A percentile compares a stretch with the other conserved stretches of the same genome.
phyloP scores from a whole-genome alignment of 1,284 basidiomycete species.

The Fomes fomentarius region DNA sequence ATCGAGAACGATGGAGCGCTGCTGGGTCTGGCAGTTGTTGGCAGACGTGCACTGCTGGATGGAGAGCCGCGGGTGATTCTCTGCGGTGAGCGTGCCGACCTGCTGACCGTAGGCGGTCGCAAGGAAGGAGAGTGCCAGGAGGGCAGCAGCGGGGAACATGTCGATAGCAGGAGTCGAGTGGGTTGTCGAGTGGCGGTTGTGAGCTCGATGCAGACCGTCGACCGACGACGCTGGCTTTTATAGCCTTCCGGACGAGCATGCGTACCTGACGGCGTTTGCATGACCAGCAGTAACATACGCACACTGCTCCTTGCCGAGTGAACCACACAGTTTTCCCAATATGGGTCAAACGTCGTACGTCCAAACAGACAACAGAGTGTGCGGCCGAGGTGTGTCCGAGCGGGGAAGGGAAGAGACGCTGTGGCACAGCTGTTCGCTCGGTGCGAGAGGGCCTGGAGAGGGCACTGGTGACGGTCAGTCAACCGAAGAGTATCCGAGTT shows the following conservation, averaged over 20 bases:
- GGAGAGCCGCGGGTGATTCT: conserved; percentile 38
- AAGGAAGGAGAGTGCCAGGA: conserved; percentile 31
- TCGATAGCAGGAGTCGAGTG: conserved; percentile 10
- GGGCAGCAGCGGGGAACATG: conserved; percentile 33
- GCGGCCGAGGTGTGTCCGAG: conserved; percentile 16
- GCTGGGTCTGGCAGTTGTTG: conserved; percentile 25
- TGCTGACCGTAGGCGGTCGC: conserved; percentile 36
- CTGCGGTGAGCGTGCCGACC: conserved; percentile 37
- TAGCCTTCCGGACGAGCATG: conserved; percentile 1
- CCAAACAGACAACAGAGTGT: conserved; percentile 2
- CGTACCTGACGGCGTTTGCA: neutral
- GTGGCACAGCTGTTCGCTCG: neutral
- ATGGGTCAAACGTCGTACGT: conserved; percentile 3
- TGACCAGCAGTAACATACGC: neutral
- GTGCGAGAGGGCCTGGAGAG: no score
- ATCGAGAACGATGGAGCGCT: conserved; percentile 37
- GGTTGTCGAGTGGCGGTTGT: conserved; percentile 19
- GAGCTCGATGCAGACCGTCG: conserved; percentile 20
- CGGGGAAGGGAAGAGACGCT: neutral
- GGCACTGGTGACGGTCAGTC: conserved; percentile 8
- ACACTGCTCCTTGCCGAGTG: conserved; percentile 1
- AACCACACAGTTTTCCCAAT: conserved; percentile 7
- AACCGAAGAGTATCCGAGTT: conserved; percentile 18
- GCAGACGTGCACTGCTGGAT: conserved; percentile 32
- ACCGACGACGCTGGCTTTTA: conserved; percentile 8